Evolutionary conservation across 1,284 basidiomycete species (phyloP), one percentile per base, ranked within the genome.

Genomic region (Fomitopsis schrenkii): DNA sequence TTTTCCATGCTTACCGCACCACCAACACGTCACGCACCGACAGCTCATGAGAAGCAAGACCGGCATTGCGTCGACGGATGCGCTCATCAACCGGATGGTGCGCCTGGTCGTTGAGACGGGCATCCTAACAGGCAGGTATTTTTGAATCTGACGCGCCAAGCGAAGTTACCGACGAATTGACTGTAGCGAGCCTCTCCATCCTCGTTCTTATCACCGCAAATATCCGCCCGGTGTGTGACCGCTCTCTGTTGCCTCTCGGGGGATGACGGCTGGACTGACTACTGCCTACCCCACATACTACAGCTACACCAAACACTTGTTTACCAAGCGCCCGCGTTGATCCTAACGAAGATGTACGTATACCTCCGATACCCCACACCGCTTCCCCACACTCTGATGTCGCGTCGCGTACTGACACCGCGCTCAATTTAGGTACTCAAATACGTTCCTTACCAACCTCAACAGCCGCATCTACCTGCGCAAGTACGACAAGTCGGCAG

Each of bases 51-150:
- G 40, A 19, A 48, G 40, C 22, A 66, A 64, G 53, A 60, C 54
- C n/a, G 63, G 63, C 3, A 55, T 66, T 9, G 38, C 40, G 30
- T 41, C 44, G 10, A 63, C 63, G 5, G 62, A 67, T 33, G 56
- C 56, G 10, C 33, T 66, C 17, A 59, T 69, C 45, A 62, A 63
- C 35, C 42, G 58, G 15, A 52, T 69, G 26, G 55, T 64, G 7
- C 33, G 61, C 22, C 59, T 67, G 10, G 60, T 59, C 3, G 58
- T 69, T 5, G 67, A 67, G 62, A 63, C 64, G 5, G 66, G 67
- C 12, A 61, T 59, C 8, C 26, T 67, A 7, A 68, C 66, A 10
- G 66, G 66, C 63, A 59, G 22, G 63, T 45, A 10, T 15, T 19
- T 15, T 22, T 15, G 17, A 26, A 9, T 26, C 17, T 36, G 17